A percentile compares a stretch with the other conserved stretches of the same genome.
Conservation (phyloP, 257 asterid species). For the Jacaranda copaia region DNA sequence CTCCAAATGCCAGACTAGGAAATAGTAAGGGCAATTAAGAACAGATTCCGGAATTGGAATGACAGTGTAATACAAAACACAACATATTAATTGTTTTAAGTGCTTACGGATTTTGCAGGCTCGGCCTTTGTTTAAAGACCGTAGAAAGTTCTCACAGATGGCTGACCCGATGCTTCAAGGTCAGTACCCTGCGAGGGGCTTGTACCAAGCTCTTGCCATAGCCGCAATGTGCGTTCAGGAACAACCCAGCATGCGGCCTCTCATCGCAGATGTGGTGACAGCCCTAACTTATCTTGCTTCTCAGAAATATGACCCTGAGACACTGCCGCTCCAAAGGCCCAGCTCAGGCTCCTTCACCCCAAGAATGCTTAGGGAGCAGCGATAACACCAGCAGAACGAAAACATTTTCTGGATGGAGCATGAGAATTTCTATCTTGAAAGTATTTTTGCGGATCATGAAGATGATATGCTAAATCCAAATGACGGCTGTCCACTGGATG, state of each 20-base stretch:
- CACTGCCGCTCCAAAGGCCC: slow-evolving; percentile 53
- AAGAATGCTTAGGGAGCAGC: slow-evolving; percentile 52
- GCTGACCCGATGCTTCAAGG: slow-evolving; percentile 63
- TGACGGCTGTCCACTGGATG: background rate
- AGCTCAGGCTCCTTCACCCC: slow-evolving; percentile 61
- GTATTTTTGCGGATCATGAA: background rate
- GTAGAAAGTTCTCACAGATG: slow-evolving; percentile 64
- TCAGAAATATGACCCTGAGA: slow-evolving; percentile 57
- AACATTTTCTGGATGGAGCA: background rate
- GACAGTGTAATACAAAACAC: too few species aligned
- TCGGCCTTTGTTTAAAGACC: slow-evolving; percentile 63
- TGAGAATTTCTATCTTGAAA: background rate
- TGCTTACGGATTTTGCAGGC: slow-evolving; percentile 43
- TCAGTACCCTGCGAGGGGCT: slow-evolving; percentile 56
- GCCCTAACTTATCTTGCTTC: slow-evolving; percentile 71
- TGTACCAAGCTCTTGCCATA: slow-evolving; percentile 65
- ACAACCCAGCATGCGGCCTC: slow-evolving; percentile 69
- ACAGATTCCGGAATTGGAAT: too few species aligned
- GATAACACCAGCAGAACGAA: background rate
- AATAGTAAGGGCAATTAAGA: too few species aligned
- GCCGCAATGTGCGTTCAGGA: slow-evolving; percentile 75
- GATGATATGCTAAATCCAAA: background rate
- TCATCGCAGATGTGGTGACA: slow-evolving; percentile 73
- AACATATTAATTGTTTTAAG: background rate
- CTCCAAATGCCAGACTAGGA: too few species aligned